These are phyloP conservation scores for Serendipita indica DNA, from an alignment of 768 basidiomycete species.

Conservation along the genomic window DNA sequence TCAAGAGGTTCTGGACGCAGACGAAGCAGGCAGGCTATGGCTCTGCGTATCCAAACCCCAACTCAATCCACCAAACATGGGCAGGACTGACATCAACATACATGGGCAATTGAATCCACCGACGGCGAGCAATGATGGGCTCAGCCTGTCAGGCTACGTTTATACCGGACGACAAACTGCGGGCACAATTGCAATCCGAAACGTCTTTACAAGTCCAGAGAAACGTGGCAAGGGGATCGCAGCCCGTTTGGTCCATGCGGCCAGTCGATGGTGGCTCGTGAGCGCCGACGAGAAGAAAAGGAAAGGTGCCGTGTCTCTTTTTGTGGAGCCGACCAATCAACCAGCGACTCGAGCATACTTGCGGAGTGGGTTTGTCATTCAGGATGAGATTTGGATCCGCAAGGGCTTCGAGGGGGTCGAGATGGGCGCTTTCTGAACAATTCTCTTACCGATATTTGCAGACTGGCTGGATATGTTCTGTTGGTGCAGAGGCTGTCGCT, in stretches of 20 bases:
- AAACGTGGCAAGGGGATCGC: background rate
- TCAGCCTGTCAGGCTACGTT: background rate
- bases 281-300: background rate
- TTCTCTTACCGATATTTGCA: background rate
- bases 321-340: background rate
- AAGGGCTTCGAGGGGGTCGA: constrained; percentile 1
- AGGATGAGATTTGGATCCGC: background rate
- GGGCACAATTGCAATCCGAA: background rate
- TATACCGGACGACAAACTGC: background rate
- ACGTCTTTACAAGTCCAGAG: background rate
- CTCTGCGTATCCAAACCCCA: background rate
- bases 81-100: too few species aligned
- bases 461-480: background rate
- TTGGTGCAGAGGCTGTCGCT: too few species aligned
- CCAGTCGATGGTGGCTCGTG: background rate
- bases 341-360: background rate
- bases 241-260: background rate
- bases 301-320: background rate
- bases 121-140: too few species aligned
- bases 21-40: background rate
- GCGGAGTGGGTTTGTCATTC: background rate
- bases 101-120: too few species aligned
- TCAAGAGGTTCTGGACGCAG: background rate
- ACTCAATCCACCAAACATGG: too few species aligned
- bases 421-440: background rate